phyloP scores from a whole-genome alignment of 2,329 filamentous ascomycete genomes.

The Calonectria ilicicola region DNA sequence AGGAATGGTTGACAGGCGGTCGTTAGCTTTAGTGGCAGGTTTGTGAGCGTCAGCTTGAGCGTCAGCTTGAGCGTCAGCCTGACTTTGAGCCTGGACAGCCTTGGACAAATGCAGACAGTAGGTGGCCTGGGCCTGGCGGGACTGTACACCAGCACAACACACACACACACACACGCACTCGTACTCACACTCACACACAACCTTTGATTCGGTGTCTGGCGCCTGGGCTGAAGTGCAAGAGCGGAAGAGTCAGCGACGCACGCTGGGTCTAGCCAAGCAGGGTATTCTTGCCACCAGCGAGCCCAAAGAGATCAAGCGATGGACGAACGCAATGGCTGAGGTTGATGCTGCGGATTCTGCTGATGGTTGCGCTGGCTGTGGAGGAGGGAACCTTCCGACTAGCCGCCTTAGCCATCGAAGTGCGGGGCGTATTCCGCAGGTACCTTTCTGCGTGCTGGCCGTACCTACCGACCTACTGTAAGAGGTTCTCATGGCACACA shows the following conservation, averaged over 20 bases:
- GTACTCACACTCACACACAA: background rate
- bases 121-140: background rate
- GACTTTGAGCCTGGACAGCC: conserved; percentile 20
- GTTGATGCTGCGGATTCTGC: background rate
- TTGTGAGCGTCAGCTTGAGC: background rate
- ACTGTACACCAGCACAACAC: background rate
- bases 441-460: background rate
- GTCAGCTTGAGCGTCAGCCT: conserved; percentile 18
- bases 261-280: background rate
- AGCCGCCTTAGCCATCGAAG: background rate
- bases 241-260: background rate
- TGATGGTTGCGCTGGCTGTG: conserved; percentile 6
- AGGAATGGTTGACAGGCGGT: conserved; percentile 1
- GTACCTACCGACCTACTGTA: background rate
- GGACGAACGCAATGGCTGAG: conserved; percentile 3
- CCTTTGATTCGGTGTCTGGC: background rate
- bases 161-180: no score
- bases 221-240: background rate
- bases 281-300: conserved; percentile 7
- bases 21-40: conserved; percentile 3
- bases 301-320: background rate
- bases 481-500: background rate
- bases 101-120: conserved; percentile 13
- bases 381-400: conserved; percentile 9
- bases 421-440: conserved; percentile 3